Evolutionary conservation across 495 filamentous ascomycete genomes (phyloP).

Genomic region (Alectoria sarmentosa): DNA sequence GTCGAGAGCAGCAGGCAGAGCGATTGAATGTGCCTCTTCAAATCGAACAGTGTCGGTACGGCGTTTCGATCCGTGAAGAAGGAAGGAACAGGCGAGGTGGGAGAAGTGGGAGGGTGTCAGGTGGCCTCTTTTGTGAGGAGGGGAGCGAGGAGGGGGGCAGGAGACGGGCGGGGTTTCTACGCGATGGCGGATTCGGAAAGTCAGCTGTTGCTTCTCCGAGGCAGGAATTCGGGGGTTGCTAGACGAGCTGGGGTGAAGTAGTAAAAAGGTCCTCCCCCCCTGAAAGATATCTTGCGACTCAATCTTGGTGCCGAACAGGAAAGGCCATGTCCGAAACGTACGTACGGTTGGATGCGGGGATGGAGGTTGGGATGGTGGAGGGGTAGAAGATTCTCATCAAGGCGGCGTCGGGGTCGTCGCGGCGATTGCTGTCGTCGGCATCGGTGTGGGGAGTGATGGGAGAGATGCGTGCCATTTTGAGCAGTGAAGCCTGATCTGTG

Average conservation of each 20-base stretch:
- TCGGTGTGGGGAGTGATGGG: not conserved
- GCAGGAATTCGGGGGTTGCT: too few relatives aligned
- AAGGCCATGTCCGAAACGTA: too few relatives aligned
- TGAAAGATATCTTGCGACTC: too few relatives aligned
- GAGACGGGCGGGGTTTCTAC: not conserved
- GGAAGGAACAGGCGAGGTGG: not conserved
- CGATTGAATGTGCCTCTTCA: not conserved
- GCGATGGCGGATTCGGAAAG: too few relatives aligned
- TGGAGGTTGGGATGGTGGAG: not conserved
- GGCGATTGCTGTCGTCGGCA: not conserved
- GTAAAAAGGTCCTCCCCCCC: too few relatives aligned
- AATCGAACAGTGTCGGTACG: not conserved
- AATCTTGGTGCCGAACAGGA: too few relatives aligned
- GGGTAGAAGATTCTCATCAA: not conserved
- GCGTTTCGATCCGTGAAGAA: not conserved
- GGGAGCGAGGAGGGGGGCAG: not conserved
- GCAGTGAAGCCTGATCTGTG: not conserved
- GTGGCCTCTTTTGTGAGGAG: not conserved
- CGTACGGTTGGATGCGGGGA: not conserved
- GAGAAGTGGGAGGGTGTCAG: not conserved
- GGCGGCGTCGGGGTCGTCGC: not conserved
- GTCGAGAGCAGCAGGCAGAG: not conserved
- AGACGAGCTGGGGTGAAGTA: too few relatives aligned
- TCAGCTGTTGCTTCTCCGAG: too few relatives aligned
- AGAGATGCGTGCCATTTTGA: not conserved